These are phyloP conservation scores for Wickerhamiella dianesei DNA, from an alignment of 805 yeast species.

Conservation along the genomic window DNA sequence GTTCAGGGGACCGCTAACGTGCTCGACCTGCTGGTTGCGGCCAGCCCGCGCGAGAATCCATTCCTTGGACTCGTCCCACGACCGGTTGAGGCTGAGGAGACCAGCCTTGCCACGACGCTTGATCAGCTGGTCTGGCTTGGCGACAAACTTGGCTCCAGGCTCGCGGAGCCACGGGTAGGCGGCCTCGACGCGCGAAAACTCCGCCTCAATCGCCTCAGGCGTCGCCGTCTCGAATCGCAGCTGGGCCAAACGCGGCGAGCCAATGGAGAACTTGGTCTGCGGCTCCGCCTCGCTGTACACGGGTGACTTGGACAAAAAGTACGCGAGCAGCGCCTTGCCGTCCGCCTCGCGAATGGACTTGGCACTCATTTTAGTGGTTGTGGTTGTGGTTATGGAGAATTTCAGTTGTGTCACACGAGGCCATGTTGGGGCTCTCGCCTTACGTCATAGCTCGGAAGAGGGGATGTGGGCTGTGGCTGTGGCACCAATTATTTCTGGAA, in stretches of 20 bases:
- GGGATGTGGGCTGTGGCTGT: neutral
- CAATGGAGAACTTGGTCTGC: conserved; percentile 19
- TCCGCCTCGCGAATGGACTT: conserved; percentile 35
- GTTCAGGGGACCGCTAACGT: conserved; percentile 28
- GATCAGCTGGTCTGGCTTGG: conserved; percentile 35
- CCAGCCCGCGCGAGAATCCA: conserved; percentile 34
- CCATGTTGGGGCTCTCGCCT: neutral
- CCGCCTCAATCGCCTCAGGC: conserved; percentile 23
- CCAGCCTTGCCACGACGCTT: conserved; percentile 36
- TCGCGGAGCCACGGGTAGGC: conserved; percentile 31
- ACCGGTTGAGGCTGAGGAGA: conserved; percentile 30
- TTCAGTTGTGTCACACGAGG: neutral
- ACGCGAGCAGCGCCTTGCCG: conserved; percentile 33
- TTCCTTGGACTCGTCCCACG: conserved; percentile 32
- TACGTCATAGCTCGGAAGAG: neutral
- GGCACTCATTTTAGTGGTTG: conserved; percentile 27
- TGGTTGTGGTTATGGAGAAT: neutral
- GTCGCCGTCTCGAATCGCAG: conserved; percentile 24
- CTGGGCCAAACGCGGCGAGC: conserved; percentile 28
- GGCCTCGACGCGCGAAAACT: conserved; percentile 27
- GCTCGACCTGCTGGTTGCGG: conserved; percentile 29
- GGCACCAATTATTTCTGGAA: too few species aligned
- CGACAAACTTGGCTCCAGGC: conserved; percentile 30
- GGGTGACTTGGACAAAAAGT: conserved; percentile 31
- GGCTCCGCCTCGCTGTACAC: conserved; percentile 25